phyloP scores from a whole-genome alignment of 2,329 filamentous ascomycete species.

The Colletotrichum sp. region DNA sequence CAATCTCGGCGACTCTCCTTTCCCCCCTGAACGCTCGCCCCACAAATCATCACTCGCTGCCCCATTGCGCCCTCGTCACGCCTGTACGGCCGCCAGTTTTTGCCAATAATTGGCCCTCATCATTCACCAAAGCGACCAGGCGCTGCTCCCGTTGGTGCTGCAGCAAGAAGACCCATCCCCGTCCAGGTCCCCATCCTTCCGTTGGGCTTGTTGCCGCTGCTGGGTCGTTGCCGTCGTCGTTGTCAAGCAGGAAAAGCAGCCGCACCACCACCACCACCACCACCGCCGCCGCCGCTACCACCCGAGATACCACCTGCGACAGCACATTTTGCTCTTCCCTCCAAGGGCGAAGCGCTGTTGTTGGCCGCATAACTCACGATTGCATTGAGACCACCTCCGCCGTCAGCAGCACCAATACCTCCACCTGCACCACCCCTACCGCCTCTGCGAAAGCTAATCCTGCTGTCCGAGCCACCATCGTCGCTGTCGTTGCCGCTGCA shows the following conservation, averaged over 20 bases:
- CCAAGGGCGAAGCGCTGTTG: background rate
- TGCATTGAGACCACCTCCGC: conserved; percentile 4
- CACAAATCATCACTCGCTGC: background rate
- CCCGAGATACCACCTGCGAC: background rate
- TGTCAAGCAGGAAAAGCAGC: background rate
- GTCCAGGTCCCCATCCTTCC: background rate
- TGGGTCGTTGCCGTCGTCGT: background rate
- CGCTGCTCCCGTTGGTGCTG: background rate
- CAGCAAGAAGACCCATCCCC: background rate
- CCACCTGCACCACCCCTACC: background rate
- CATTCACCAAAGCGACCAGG: background rate
- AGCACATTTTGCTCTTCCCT: background rate
- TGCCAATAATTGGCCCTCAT: conserved; percentile 5
- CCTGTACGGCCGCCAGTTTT: background rate
- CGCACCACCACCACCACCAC: background rate
- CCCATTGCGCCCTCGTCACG: background rate
- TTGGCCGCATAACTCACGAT: conserved; percentile 8
- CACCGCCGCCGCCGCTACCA: background rate
- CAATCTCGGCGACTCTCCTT: conserved; percentile 10
- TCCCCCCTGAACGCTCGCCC: conserved; percentile 7
- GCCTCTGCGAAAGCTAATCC: background rate
- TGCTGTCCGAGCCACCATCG: conserved; percentile 8
- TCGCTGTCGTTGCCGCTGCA: background rate
- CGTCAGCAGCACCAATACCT: background rate
- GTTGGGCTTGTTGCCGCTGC: background rate